phyloP scores from a whole-genome alignment of 2,329 filamentous ascomycete genomes.

The Coniochaeta sp. region DNA sequence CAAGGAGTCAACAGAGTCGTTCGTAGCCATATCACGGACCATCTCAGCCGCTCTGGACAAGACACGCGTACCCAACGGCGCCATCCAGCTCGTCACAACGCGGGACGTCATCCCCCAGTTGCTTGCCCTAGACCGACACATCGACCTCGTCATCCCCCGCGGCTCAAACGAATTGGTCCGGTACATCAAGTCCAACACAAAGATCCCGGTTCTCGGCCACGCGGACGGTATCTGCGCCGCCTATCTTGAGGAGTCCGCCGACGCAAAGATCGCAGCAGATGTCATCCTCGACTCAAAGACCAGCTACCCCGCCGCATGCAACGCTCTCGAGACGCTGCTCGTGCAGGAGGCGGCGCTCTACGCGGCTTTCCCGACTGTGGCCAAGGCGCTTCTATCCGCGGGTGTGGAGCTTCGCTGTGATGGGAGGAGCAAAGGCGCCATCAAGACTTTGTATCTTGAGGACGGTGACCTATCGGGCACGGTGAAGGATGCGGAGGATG shows the following conservation, averaged over 20 bases:
- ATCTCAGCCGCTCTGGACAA: constrained; percentile 70
- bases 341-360: constrained; percentile 65
- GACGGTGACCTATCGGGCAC: constrained; percentile 23
- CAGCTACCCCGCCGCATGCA: constrained; percentile 91
- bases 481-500: constrained; percentile 57
- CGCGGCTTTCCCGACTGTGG: constrained; percentile 63
- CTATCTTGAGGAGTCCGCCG: constrained; percentile 75
- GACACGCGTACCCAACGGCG: constrained; percentile 73
- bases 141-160: constrained; percentile 91
- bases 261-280: constrained; percentile 60
- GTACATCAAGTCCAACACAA: constrained; percentile 83
- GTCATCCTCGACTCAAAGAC: constrained; percentile 89
- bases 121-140: constrained; percentile 76
- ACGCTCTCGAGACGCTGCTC: constrained; percentile 85
- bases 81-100: constrained; percentile 90
- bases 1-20: constrained; percentile 93
- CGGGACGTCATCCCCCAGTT: constrained; percentile 84
- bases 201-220: constrained; percentile 92
- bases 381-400: constrained; percentile 63
- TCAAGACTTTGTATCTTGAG: constrained; percentile 26
- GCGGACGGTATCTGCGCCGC: constrained; percentile 88
- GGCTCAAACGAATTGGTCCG: constrained; percentile 86
- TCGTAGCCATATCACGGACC: constrained; percentile 78
- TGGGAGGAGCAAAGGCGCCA: constrained; percentile 52
- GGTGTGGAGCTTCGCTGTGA: constrained; percentile 85